phyloP scores from a whole-genome alignment of 2,329 filamentous ascomycete genomes.

The Neoascochyta sp. region DNA sequence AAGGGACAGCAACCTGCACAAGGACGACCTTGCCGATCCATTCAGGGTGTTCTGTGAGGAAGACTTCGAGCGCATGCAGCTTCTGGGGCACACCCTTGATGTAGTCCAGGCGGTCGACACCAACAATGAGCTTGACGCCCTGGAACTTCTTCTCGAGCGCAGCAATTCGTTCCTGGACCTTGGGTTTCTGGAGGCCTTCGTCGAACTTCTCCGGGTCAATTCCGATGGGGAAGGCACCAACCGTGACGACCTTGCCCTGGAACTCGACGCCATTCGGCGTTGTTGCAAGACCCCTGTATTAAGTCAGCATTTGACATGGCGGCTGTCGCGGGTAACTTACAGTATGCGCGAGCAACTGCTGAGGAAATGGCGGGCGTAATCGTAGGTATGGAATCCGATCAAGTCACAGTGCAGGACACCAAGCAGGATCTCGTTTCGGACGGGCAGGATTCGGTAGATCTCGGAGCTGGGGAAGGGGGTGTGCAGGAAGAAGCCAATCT shows the following conservation, averaged over 20 bases:
- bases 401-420: constrained; percentile 91
- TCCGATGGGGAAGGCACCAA: constrained; percentile 94
- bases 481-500: constrained; percentile 97
- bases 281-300: constrained; percentile 61
- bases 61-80: constrained; percentile 91
- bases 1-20: constrained; percentile 93
- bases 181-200: constrained; percentile 78
- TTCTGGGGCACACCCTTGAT: constrained; percentile 99
- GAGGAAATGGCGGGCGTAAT: constrained; percentile 96
- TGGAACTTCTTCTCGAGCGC: constrained; percentile 86
- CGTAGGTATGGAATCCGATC: constrained; percentile 97
- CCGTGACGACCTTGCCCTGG: constrained; percentile 80
- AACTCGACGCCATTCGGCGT: constrained; percentile 93
- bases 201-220: constrained; percentile 97
- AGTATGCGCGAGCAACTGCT: constrained; percentile 95
- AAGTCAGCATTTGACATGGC: constrained; percentile 6
- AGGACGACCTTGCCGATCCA: constrained; percentile 98
- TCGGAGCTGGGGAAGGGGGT: constrained; percentile 96
- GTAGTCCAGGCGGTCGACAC: constrained; percentile 94
- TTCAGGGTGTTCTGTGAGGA: constrained; percentile 93
- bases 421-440: constrained; percentile 80
- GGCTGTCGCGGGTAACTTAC: constrained; percentile 43
- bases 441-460: constrained; percentile 92
- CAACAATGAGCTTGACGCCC: constrained; percentile 92
- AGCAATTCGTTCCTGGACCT: constrained; percentile 82